Percentiles rank a stretch among this genome's conserved stretches.
Evolutionary conservation across 345 rosid genomes (phyloP).

Genomic region (Rhodamnia rubescens): DNA sequence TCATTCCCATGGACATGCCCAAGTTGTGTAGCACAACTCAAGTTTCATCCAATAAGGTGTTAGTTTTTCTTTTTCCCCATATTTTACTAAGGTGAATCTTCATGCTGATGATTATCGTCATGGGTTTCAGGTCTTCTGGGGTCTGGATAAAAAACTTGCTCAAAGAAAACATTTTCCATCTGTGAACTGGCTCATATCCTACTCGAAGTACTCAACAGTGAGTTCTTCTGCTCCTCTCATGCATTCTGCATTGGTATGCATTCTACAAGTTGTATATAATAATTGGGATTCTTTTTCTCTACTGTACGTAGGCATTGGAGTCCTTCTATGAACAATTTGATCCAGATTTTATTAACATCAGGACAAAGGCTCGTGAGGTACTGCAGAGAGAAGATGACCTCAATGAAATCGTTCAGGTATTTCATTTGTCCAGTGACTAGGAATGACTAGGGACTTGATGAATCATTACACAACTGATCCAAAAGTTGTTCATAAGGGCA

Average conservation of each 20-base stretch:
- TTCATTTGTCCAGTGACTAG: background rate
- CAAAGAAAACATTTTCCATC: conserved; percentile 99
- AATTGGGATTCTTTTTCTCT: background rate
- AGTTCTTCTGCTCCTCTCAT: conserved; percentile 9
- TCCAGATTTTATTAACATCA: conserved; percentile 92
- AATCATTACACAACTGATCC: background rate
- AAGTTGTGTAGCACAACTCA: background rate
- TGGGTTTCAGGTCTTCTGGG: conserved; percentile 87
- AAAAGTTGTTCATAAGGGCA: background rate
- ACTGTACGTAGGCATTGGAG: conserved; percentile 65
- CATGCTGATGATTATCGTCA: background rate
- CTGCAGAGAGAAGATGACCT: conserved; percentile 99
- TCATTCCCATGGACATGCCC: background rate
- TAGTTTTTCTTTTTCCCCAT: background rate
- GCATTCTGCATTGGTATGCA: background rate
- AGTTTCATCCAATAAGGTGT: background rate
- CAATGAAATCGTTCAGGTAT: conserved; percentile 98
- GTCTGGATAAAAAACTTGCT: conserved; percentile 99
- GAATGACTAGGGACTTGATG: background rate
- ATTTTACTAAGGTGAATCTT: background rate
- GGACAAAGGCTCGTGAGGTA: conserved; percentile 98
- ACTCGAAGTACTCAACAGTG: conserved; percentile 96
- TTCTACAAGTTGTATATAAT: background rate
- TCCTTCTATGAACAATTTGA: conserved; percentile 94
- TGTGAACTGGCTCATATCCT: conserved; percentile 97